Evolutionary conservation across 345 rosid genomes (phyloP).

Genomic region (Salix arbutifolia): DNA sequence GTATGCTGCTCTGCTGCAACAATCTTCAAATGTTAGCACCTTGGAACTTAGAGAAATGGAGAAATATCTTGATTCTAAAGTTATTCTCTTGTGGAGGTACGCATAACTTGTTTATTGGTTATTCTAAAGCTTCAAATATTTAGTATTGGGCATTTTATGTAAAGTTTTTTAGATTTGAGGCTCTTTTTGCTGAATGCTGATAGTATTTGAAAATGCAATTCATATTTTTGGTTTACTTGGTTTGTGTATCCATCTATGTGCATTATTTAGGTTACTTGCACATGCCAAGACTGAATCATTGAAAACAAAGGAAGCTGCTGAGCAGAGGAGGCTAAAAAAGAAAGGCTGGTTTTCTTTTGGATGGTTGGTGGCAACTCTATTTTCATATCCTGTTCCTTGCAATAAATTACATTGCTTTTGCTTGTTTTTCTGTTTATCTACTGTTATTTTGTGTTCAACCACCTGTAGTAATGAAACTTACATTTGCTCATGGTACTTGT

Average conservation of each 20-base stretch:
- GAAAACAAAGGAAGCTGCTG: slow-evolving; percentile 89
- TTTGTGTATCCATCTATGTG: background rate
- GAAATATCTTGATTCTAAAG: slow-evolving; percentile 88
- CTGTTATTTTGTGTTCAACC: slow-evolving; percentile 1
- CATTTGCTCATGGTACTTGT: background rate
- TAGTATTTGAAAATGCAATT: background rate
- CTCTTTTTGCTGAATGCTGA: no score
- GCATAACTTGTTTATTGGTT: background rate
- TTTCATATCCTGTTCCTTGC: slow-evolving; percentile 8
- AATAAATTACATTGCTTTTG: slow-evolving; percentile 2
- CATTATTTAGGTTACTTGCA: slow-evolving; percentile 74
- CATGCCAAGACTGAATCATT: slow-evolving; percentile 98
- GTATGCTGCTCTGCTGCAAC: slow-evolving; percentile 77
- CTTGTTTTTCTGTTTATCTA: slow-evolving; percentile 1
- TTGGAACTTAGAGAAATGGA: slow-evolving; percentile 83
- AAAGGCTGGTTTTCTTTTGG: slow-evolving; percentile 84
- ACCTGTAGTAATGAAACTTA: background rate
- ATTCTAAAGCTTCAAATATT: background rate
- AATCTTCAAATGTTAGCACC: slow-evolving; percentile 41
- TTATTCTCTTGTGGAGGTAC: slow-evolving; percentile 96
- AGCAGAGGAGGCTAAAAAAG: slow-evolving; percentile 66
- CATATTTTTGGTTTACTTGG: background rate
- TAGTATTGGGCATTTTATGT: background rate
- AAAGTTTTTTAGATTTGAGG: background rate
- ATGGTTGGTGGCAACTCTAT: slow-evolving; percentile 51